Conservation (phyloP, 2,329 filamentous ascomycete species). For the Epichloe brachyelytri region DNA sequence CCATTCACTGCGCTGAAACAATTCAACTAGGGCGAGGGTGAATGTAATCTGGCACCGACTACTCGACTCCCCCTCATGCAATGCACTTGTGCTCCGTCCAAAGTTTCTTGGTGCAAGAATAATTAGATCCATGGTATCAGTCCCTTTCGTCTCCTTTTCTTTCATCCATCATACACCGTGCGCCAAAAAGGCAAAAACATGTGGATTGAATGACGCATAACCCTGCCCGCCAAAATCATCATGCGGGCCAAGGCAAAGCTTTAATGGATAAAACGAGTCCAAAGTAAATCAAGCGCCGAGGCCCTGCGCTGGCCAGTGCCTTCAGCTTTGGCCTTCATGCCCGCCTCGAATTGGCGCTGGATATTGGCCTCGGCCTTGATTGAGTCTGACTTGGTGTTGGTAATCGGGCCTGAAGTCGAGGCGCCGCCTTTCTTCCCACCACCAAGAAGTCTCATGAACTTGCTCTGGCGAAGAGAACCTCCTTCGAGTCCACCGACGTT, state of each 20-base stretch:
- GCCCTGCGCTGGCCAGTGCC: conserved; percentile 35
- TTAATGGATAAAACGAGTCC: neutral
- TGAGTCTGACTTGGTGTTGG: conserved; percentile 20
- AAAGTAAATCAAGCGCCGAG: conserved; percentile 32
- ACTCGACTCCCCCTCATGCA: too few relatives aligned
- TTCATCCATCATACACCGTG: neutral
- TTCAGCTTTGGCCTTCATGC: conserved; percentile 44
- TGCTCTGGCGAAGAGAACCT: conserved; percentile 35
- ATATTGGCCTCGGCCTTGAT: conserved; percentile 37
- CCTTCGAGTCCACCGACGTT: conserved; percentile 40
- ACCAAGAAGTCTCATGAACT: conserved; percentile 45
- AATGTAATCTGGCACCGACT: too few relatives aligned
- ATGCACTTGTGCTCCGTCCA: neutral
- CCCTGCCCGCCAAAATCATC: too few relatives aligned
- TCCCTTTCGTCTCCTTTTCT: neutral
- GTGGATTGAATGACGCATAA: neutral
- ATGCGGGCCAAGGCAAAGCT: too few relatives aligned
- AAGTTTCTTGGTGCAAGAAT: neutral
- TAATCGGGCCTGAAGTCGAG: conserved; percentile 7
- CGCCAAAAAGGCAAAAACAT: neutral
- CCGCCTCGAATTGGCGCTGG: conserved; percentile 42
- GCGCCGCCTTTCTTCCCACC: conserved; percentile 33
- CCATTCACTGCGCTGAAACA: too few relatives aligned
- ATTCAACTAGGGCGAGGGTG: too few relatives aligned
- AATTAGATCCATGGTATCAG: neutral